Evolutionary conservation across 257 asterid species (phyloP), one percentile per base, ranked within the genome.

Genomic region (Solanum pinnatisectum): DNA sequence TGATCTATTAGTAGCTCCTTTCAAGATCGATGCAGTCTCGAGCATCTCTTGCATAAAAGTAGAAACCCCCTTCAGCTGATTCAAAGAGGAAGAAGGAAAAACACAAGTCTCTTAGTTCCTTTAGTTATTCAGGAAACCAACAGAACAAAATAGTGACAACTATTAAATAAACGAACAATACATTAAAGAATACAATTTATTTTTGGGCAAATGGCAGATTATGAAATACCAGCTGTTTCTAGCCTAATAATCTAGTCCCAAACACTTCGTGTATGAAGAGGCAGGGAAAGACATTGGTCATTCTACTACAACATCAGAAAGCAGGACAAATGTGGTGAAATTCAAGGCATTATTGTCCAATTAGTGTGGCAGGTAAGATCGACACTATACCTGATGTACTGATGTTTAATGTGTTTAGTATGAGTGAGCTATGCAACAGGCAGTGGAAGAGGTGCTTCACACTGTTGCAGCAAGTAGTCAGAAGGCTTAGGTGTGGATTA

Each of bases 11-110:
- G 98, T 95, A 89, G 99, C 99, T 91, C 99, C 99, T 91, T 94
- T 97, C 94, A 97, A 92, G 92, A 97, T 97, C 49, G 99, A 96
- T 81, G 99, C 99, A 76, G 99, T 97, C 94, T 97, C 99, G 18
- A 97, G 96, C 99, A 97, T 97, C 92, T 97, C 99, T 95, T 97
- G 99, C 99, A 97, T 97, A 93, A 97, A 97, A 11, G 99, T 97
- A 74, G 99, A 97, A 93, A 97, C 98, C 90, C 99, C 99, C 9
- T 98, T 98, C 84, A 93, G 91, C 99, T 97, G 88, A 87, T 88
- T 15, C 89, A 87, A 84, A 70, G 77, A 87, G 87, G 84, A 84
- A 65, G 72, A 73, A 72, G 77, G 87, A 52, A 25, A 81, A 63
- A 86, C 35, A 37, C 42, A 87, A 70, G 23, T 42, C 56, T 86